Evolutionary conservation across 441 rosid genomes (phyloP).

Genomic region (Croton setiger): DNA sequence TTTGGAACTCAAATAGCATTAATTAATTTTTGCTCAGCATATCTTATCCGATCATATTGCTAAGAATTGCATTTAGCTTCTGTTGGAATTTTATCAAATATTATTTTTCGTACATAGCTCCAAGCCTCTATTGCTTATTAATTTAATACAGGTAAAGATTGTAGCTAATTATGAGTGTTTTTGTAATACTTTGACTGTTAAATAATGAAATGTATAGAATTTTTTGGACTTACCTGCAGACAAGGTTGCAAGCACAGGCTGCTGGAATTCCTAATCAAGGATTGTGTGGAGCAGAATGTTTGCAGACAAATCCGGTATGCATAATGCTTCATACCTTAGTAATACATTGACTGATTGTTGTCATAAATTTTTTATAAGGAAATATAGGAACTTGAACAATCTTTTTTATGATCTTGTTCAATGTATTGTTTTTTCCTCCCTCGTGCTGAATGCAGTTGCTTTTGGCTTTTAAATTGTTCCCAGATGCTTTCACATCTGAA

Average conservation of each 20-base stretch:
- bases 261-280: slow-evolving; percentile 74
- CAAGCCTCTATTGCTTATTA: not conserved
- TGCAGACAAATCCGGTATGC: slow-evolving; percentile 3
- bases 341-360: not conserved
- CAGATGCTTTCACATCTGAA: slow-evolving; percentile 77
- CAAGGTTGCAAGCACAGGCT: slow-evolving; percentile 92
- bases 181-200: not conserved
- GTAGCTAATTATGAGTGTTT: not conserved
- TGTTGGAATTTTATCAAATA: not conserved
- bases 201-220: not conserved
- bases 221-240: slow-evolving; percentile 33
- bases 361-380: not conserved
- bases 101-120: not conserved
- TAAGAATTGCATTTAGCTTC: not conserved
- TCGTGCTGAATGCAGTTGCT: not conserved
- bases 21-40: too few relatives aligned
- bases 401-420: not conserved
- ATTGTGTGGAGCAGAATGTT: slow-evolving; percentile 36
- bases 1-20: not conserved
- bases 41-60: not conserved
- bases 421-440: not conserved
- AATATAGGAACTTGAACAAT: not conserved
- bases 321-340: not conserved
- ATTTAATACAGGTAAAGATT: not conserved
- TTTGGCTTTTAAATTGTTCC: slow-evolving; percentile 7